phyloP scores from a whole-genome alignment of 1,139 yeast genomes.

The Candida neerlandica region DNA sequence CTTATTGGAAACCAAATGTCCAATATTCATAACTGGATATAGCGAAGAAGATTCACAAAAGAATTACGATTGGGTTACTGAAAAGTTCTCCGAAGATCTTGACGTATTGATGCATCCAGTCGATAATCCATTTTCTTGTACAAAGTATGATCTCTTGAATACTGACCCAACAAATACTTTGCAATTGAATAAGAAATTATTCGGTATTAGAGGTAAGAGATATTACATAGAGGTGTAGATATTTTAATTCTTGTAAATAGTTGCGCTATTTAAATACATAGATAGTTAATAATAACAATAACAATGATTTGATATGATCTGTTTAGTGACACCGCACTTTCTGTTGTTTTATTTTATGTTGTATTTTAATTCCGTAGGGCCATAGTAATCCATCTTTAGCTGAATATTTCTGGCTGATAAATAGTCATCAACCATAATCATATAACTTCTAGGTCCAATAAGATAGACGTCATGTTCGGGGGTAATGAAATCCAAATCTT shows the following conservation, averaged over 20 bases:
- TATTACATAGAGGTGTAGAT: conserved; percentile 35
- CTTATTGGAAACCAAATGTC: conserved; percentile 88
- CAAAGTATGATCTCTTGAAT: conserved; percentile 94
- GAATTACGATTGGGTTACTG: conserved; percentile 76
- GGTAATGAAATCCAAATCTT: not conserved
- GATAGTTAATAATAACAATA: not conserved
- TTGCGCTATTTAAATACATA: not conserved
- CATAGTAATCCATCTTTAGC: conserved; percentile 18
- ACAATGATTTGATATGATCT: not conserved
- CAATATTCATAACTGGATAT: conserved; percentile 87
- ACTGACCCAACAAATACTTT: conserved; percentile 88
- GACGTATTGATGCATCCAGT: conserved; percentile 80
- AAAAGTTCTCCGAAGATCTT: conserved; percentile 62
- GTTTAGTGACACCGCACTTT: no score
- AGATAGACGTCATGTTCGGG: conserved; percentile 26
- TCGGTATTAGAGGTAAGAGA: conserved; percentile 94
- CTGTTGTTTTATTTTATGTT: not conserved
- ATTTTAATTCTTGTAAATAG: conserved; percentile 2
- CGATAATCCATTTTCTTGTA: conserved; percentile 74
- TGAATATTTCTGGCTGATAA: conserved; percentile 12
- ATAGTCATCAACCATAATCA: conserved; percentile 27
- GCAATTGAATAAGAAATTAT: conserved; percentile 85
- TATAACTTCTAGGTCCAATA: conserved; percentile 39
- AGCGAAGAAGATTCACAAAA: conserved; percentile 70
- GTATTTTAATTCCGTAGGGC: conserved; percentile 10